These are phyloP conservation scores for Haplosporangium sp. DNA, from an alignment of 371 early-diverging fungal species.

Conservation along the genomic window DNA sequence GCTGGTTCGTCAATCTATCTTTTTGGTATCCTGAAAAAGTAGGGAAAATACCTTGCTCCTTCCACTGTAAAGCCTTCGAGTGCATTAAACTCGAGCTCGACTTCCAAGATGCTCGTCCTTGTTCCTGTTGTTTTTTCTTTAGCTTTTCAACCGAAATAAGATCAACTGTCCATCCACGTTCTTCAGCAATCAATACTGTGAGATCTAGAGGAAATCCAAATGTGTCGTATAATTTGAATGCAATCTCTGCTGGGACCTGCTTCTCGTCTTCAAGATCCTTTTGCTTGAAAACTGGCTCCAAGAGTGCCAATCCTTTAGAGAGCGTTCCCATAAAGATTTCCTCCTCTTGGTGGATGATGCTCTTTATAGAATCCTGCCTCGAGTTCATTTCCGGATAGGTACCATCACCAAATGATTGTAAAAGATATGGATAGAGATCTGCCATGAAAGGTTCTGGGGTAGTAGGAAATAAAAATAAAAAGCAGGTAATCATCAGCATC, in stretches of 20 bases:
- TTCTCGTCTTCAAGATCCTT: slow-evolving; percentile 55
- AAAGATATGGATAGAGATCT: slow-evolving; percentile 69
- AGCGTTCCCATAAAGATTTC: slow-evolving; percentile 71
- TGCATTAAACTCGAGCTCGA: slow-evolving; percentile 26
- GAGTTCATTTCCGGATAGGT: slow-evolving; percentile 70
- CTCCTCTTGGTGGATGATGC: slow-evolving; percentile 77
- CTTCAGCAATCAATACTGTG: slow-evolving; percentile 75
- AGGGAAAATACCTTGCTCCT: slow-evolving; percentile 58
- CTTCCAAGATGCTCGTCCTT: slow-evolving; percentile 72
- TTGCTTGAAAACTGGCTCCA: slow-evolving; percentile 69
- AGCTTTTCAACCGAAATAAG: slow-evolving; percentile 67
- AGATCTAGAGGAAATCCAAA: slow-evolving; percentile 85
- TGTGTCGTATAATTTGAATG: slow-evolving; percentile 80
- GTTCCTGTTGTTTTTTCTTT: slow-evolving; percentile 64
- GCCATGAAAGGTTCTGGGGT: slow-evolving; percentile 68
- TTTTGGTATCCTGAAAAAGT: slow-evolving; percentile 71
- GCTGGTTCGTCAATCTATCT: slow-evolving; percentile 59
- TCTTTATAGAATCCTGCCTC: slow-evolving; percentile 65
- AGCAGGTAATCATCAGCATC: not conserved
- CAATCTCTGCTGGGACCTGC: slow-evolving; percentile 64
- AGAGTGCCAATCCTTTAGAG: slow-evolving; percentile 69
- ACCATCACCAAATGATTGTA: slow-evolving; percentile 63
- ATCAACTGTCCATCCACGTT: slow-evolving; percentile 79
- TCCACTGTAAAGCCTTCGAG: slow-evolving; percentile 33
- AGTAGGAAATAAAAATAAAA: too few species aligned